These are phyloP conservation scores for Pisolithus albus DNA, from an alignment of 768 basidiomycete genomes.

Conservation along the genomic window DNA sequence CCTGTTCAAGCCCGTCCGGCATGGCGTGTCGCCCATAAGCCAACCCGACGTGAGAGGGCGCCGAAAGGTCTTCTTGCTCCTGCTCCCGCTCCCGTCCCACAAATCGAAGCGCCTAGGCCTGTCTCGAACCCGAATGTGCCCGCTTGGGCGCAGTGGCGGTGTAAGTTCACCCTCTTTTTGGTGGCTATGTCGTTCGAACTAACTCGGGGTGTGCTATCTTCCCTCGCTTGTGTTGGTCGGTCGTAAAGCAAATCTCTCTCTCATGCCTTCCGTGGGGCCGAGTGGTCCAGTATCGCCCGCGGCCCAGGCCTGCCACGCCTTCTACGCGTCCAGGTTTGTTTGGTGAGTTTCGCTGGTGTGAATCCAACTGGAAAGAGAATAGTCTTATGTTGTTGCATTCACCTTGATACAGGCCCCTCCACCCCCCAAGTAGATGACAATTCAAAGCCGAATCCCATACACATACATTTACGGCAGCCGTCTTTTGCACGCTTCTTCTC, in stretches of 20 bases:
- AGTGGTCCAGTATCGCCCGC: constrained; percentile 26
- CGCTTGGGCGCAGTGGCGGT: constrained; percentile 85
- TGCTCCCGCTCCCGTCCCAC: constrained; percentile 31
- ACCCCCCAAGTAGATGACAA: constrained; percentile 32
- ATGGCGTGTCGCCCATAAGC: constrained; percentile 69
- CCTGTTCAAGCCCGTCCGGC: constrained; percentile 52
- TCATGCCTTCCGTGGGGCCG: constrained; percentile 42
- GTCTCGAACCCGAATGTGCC: constrained; percentile 50
- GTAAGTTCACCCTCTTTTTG: constrained; percentile 32
- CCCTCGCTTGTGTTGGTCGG: neutral
- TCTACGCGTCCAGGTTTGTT: constrained; percentile 58
- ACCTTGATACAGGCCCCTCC: constrained; percentile 31
- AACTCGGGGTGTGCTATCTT: neutral
- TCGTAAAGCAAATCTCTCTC: constrained; percentile 53
- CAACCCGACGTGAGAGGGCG: constrained; percentile 45
- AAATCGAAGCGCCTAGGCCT: constrained; percentile 41
- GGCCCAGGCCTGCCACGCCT: constrained; percentile 37
- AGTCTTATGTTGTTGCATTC: neutral
- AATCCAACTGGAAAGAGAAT: neutral
- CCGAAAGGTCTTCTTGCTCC: constrained; percentile 38
- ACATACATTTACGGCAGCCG: too few species aligned
- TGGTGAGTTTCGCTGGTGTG: constrained; percentile 33
- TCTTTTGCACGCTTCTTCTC: too few species aligned
- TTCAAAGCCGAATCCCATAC: too few species aligned
- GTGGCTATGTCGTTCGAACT: neutral